Conservation (phyloP, 2,329 filamentous ascomycete genomes). For the Diaporthe sp. region DNA sequence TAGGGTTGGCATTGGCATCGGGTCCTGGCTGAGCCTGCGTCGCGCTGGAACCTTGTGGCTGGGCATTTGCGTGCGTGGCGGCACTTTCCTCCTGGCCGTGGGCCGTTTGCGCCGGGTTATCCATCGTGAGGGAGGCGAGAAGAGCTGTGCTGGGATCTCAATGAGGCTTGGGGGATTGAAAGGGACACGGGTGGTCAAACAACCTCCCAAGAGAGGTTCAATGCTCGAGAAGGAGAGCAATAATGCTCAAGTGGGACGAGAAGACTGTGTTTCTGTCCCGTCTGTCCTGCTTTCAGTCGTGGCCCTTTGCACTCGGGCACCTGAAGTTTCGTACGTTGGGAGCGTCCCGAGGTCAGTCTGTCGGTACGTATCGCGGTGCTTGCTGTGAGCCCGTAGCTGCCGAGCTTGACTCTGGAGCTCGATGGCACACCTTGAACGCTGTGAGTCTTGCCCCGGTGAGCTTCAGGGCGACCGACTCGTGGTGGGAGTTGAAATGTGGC, state of each 20-base stretch:
- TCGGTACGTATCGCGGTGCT: conserved; percentile 25
- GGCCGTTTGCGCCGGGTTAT: conserved; percentile 34
- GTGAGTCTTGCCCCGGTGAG: conserved; percentile 19
- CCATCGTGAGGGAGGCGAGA: conserved; percentile 35
- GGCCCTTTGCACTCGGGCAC: not conserved
- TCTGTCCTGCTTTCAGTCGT: not conserved
- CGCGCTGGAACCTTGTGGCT: conserved; percentile 8
- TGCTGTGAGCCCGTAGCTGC: conserved; percentile 11
- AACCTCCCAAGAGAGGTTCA: not conserved
- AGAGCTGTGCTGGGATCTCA: not conserved
- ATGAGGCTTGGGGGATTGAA: not conserved
- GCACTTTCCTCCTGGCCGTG: conserved; percentile 47
- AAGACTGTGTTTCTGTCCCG: not conserved
- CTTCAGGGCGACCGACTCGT: conserved; percentile 15
- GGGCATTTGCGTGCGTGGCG: conserved; percentile 43
- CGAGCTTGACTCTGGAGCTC: conserved; percentile 18
- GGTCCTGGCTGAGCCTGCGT: conserved; percentile 16
- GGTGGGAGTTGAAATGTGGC: conserved; percentile 22
- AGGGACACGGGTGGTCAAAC: not conserved
- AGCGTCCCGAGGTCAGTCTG: not conserved
- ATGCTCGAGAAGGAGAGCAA: not conserved
- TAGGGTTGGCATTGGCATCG: conserved; percentile 17
- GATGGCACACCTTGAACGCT: conserved; percentile 14
- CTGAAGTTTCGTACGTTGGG: conserved; percentile 23
- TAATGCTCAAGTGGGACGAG: not conserved